Percentiles rank a stretch among this genome's conserved stretches.
Conservation (phyloP, 2,329 filamentous ascomycete species). For the Penicillium janthinellum region DNA sequence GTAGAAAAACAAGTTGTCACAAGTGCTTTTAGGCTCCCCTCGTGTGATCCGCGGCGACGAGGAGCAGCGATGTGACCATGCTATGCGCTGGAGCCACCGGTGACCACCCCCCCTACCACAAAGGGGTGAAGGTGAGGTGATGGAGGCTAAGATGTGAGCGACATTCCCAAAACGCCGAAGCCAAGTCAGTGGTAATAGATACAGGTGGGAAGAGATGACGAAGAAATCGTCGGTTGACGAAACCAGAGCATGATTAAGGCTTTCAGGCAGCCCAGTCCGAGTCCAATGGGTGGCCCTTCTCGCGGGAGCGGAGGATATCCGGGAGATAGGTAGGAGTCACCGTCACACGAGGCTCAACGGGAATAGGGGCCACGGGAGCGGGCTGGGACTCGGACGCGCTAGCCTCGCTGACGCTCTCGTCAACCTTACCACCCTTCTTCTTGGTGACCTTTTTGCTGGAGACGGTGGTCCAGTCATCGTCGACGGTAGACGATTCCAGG, state of each 20-base stretch:
- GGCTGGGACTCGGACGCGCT: constrained; percentile 42
- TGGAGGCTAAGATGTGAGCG: constrained; percentile 32
- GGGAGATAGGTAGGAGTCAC: constrained; percentile 39
- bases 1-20: constrained; percentile 17
- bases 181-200: constrained; percentile 36
- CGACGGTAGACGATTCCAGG: constrained; percentile 48
- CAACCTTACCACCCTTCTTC: constrained; percentile 46
- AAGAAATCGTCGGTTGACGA: constrained; percentile 16
- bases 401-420: constrained; percentile 49
- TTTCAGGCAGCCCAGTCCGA: constrained; percentile 48
- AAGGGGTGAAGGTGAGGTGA: background rate
- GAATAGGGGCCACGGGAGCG: constrained; percentile 25
- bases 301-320: constrained; percentile 33
- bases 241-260: background rate
- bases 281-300: constrained; percentile 48
- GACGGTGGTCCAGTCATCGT: constrained; percentile 64
- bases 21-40: constrained; percentile 20
- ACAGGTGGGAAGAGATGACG: constrained; percentile 28
- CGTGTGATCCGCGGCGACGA: constrained; percentile 3
- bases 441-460: constrained; percentile 58
- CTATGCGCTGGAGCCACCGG: constrained; percentile 23
- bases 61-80: constrained; percentile 14
- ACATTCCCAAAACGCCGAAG: constrained; percentile 37
- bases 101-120: constrained; percentile 11
- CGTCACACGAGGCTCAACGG: constrained; percentile 38